Evolutionary conservation across 768 basidiomycete genomes (phyloP).

Genomic region (Boletus bicolor): DNA sequence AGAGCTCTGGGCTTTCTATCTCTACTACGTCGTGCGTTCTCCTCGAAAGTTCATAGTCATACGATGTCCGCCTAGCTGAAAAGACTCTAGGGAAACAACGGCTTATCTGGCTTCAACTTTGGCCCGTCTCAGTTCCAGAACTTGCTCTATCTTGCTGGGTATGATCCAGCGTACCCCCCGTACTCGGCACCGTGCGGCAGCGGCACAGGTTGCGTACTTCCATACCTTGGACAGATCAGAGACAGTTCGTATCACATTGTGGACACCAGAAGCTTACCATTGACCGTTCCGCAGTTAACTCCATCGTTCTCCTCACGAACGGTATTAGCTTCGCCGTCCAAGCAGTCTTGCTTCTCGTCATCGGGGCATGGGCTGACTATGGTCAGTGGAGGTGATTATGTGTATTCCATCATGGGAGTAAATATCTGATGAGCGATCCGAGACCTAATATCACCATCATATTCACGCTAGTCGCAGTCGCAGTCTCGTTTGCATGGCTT

Average conservation of each 20-base stretch:
- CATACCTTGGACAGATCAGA: constrained; percentile 57
- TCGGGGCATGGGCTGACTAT: constrained; percentile 82
- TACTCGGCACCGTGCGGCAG: constrained; percentile 49
- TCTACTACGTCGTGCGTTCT: constrained; percentile 47
- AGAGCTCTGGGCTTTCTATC: constrained; percentile 60
- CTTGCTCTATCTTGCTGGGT: constrained; percentile 67
- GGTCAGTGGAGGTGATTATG: constrained; percentile 63
- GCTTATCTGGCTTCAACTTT: constrained; percentile 66
- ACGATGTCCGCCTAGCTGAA: background rate
- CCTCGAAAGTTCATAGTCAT: background rate
- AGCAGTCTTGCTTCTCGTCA: constrained; percentile 57
- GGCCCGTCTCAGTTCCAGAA: constrained; percentile 77
- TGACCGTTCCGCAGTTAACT: constrained; percentile 51
- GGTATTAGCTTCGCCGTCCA: constrained; percentile 79
- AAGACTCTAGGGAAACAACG: constrained; percentile 55
- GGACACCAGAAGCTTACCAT: background rate
- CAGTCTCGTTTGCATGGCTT: constrained; percentile 75
- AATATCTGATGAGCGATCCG: constrained; percentile 1
- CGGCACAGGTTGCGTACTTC: constrained; percentile 57
- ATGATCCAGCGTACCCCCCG: constrained; percentile 58
- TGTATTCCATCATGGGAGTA: background rate
- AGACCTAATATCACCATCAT: constrained; percentile 77
- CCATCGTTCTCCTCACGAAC: constrained; percentile 75
- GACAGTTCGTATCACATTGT: constrained; percentile 44
- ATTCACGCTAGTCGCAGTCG: constrained; percentile 64